A percentile compares a stretch with the other conserved stretches of the same genome.
Conservation (phyloP, 2,329 filamentous ascomycete species). For the Septoria petroselini region DNA sequence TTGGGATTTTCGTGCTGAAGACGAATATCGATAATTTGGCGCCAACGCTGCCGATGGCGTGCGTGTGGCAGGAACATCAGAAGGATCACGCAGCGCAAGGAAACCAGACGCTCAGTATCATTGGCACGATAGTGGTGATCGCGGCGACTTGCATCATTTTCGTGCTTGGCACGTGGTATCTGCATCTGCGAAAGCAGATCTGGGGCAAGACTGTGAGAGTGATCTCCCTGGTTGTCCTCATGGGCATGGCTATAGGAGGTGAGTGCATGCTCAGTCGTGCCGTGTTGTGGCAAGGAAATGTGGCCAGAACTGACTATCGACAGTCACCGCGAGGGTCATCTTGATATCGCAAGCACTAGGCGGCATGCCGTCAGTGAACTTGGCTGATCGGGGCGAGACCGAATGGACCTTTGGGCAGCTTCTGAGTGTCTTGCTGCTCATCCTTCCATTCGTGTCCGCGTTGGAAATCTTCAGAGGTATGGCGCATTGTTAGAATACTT, state of each 20-base stretch:
- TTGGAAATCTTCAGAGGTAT: slow-evolving; percentile 59
- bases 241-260: slow-evolving; percentile 56
- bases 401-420: slow-evolving; percentile 64
- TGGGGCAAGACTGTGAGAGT: slow-evolving; percentile 57
- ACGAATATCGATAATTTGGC: slow-evolving; percentile 52
- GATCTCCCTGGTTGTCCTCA: slow-evolving; percentile 50
- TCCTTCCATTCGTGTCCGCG: slow-evolving; percentile 58
- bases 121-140: slow-evolving; percentile 61
- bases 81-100: slow-evolving; percentile 31
- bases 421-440: slow-evolving; percentile 57
- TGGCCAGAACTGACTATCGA: neutral
- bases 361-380: slow-evolving; percentile 47
- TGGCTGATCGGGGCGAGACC: slow-evolving; percentile 55
- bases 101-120: slow-evolving; percentile 46
- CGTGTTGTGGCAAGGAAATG: too few relatives aligned
- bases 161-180: slow-evolving; percentile 60
- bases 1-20: slow-evolving; percentile 57
- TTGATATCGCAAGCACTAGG: slow-evolving; percentile 61
- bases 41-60: slow-evolving; percentile 58
- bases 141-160: slow-evolving; percentile 59
- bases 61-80: slow-evolving; percentile 54
- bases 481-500: neutral
- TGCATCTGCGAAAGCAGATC: slow-evolving; percentile 55
- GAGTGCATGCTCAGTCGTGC: too few relatives aligned
- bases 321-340: slow-evolving; percentile 54